Base-by-base conservation (phyloP, 805 yeast genomes). In the Metschnikowia koreensis region DNA sequence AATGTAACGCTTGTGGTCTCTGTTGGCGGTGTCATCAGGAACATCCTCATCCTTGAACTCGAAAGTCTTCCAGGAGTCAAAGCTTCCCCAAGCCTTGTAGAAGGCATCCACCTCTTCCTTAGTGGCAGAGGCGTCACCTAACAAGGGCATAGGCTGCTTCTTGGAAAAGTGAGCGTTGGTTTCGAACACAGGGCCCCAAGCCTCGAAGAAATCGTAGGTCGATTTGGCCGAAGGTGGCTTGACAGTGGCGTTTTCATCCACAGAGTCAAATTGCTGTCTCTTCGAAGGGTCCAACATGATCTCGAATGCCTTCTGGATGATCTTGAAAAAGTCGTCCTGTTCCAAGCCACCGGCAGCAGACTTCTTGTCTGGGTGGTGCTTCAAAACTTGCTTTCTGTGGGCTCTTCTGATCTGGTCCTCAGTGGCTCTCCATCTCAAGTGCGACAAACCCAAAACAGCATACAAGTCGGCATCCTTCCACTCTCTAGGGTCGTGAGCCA, bases 31-130 rank as follows among this genome's bases (percentile, higher is more conserved):
- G 75, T 94, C 99, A 78, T 94, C 99, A 62, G 99, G 99, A 66
- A 92, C 97, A 69, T 94, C 99, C 80, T 94, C 99, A 69, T 94
- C 99, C 71, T 91, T 82, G 78, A 92, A 94, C 77, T 94, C 99
- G 69, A 94, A 94, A 44, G 96, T 80, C 80, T 97, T 89, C 99
- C 99, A 94, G 17, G 98, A 93, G 75, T 94, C 97, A 60, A 92
- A 89, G 71, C 87, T 86, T 73, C 86, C 86, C 87, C 94, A 94
- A 83, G 90, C 93, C 61, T 83, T 81, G 81, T 93, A 93, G 76
- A 96, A 92, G 48, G 76, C 78, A 64, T 89, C 96, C 55, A 92
- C 96, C 54, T 87, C 93, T 50, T 81, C 83, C 77, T 89, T 89
- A 53, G 89, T 56, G 50, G 93, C 68, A 39, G 82, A 79, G 46